These are phyloP conservation scores for Trichosanthes cucumerina DNA, from an alignment of 306 rosid genomes.

Conservation along the genomic window DNA sequence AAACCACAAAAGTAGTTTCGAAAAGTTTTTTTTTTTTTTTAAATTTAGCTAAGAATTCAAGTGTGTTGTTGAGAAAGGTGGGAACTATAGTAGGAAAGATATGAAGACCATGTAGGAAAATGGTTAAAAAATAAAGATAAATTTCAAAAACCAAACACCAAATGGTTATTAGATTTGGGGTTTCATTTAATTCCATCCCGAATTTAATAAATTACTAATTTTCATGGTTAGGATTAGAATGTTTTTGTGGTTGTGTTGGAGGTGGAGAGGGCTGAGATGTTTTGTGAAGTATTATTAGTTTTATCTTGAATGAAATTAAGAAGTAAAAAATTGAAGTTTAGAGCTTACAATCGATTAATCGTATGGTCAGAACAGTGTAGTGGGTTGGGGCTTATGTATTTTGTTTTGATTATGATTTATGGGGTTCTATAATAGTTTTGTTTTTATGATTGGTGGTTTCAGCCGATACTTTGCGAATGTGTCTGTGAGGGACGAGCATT, in stretches of 20 bases:
- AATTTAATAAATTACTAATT: background rate
- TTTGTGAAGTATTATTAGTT: background rate
- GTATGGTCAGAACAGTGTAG: background rate
- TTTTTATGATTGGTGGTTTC: background rate
- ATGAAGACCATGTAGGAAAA: no score
- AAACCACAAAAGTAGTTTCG: no score
- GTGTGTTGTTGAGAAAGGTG: no score
- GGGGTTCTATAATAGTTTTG: conserved; percentile 14
- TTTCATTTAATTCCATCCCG: background rate
- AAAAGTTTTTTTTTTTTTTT: no score
- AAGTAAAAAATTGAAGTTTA: background rate
- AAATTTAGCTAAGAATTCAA: no score
- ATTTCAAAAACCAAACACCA: no score
- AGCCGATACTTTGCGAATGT: conserved; percentile 82
- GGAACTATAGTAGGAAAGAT: no score
- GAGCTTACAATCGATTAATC: background rate
- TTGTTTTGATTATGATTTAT: background rate
- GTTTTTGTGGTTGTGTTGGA: background rate
- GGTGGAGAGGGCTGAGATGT: background rate
- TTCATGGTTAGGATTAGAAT: background rate
- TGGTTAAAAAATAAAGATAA: no score
- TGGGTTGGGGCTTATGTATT: background rate
- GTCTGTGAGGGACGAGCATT: conserved; percentile 79
- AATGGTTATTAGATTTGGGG: accelerated
- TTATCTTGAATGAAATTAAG: background rate